Evolutionary conservation across 495 filamentous ascomycete species (phyloP).

Genomic region (Hypomontagnella monticulosa): DNA sequence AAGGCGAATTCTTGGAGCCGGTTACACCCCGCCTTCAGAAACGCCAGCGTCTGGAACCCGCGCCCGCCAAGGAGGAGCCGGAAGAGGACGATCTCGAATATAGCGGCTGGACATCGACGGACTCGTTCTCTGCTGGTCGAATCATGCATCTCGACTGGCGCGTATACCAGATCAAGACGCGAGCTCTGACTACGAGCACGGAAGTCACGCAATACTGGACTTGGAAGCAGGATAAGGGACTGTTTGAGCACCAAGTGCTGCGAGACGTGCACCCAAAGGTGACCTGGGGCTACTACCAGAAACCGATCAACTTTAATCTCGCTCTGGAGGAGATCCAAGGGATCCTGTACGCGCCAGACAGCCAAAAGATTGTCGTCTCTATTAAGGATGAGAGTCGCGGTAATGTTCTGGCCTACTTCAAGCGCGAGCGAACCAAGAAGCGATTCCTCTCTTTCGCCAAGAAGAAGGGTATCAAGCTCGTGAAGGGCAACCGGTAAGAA

Average conservation of each 20-base stretch:
- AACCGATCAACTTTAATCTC: constrained; percentile 58
- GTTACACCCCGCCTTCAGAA: constrained; percentile 41
- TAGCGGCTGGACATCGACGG: constrained; percentile 55
- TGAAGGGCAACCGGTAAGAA: constrained; percentile 47
- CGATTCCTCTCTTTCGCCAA: constrained; percentile 54
- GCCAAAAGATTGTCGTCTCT: constrained; percentile 47
- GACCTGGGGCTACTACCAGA: constrained; percentile 58
- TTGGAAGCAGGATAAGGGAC: constrained; percentile 47
- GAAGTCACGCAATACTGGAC: constrained; percentile 63
- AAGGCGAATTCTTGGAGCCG: constrained; percentile 35
- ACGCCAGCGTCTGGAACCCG: constrained; percentile 35
- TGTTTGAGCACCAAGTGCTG: constrained; percentile 61
- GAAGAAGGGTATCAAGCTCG: constrained; percentile 51
- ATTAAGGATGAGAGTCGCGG: constrained; percentile 44
- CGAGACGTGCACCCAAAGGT: constrained; percentile 48
- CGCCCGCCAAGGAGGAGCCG: constrained; percentile 14
- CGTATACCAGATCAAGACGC: constrained; percentile 57
- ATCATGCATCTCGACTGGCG: constrained; percentile 57
- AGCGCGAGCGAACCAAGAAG: constrained; percentile 57
- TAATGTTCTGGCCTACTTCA: constrained; percentile 55
- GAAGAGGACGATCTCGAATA: constrained; percentile 49
- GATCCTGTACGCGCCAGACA: constrained; percentile 47
- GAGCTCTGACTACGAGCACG: constrained; percentile 48
- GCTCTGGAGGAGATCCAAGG: constrained; percentile 49
- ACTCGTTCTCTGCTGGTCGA: constrained; percentile 52